These are phyloP conservation scores for Jasminum sambac DNA, from an alignment of 257 asterid species.

Conservation along the genomic window DNA sequence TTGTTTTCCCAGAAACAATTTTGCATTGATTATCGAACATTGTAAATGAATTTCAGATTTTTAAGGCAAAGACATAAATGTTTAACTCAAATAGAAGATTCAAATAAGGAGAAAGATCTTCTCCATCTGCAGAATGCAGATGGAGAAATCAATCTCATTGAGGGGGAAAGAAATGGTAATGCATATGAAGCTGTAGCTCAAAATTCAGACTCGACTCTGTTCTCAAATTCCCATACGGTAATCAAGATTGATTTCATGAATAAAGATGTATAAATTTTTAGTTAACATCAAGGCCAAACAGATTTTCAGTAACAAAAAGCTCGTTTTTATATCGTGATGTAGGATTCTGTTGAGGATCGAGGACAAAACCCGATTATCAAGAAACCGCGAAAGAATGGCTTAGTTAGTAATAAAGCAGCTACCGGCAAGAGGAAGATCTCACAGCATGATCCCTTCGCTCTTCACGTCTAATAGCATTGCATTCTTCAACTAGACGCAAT, in stretches of 20 bases:
- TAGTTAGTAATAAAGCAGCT: constrained; percentile 12
- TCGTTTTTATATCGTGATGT: constrained; percentile 16
- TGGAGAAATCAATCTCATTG: constrained; percentile 19
- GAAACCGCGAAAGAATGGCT: constrained; percentile 20
- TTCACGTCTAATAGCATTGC: constrained; percentile 31
- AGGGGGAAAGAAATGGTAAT: constrained; percentile 17
- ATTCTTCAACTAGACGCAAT: background rate
- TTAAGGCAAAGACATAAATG: constrained; percentile 37
- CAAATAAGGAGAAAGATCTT: constrained; percentile 10
- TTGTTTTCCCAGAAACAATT: background rate
- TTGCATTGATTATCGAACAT: background rate
- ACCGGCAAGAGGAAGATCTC: constrained; percentile 32
- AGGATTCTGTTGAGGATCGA: constrained; percentile 24
- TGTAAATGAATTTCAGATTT: constrained; percentile 41
- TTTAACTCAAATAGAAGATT: constrained; percentile 26
- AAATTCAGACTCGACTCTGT: constrained; percentile 16
- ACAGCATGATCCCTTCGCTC: constrained; percentile 36
- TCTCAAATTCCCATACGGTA: constrained; percentile 23
- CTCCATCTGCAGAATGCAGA: constrained; percentile 19
- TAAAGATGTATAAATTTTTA: background rate
- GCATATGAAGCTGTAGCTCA: constrained; percentile 11
- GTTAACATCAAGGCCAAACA: background rate
- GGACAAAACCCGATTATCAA: background rate
- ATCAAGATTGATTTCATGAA: background rate
- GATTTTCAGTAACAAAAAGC: background rate